A percentile compares a stretch with the other conserved stretches of the same genome.
Conservation (phyloP, 2,329 filamentous ascomycete species). For the Colletotrichum lindemuthianum region DNA sequence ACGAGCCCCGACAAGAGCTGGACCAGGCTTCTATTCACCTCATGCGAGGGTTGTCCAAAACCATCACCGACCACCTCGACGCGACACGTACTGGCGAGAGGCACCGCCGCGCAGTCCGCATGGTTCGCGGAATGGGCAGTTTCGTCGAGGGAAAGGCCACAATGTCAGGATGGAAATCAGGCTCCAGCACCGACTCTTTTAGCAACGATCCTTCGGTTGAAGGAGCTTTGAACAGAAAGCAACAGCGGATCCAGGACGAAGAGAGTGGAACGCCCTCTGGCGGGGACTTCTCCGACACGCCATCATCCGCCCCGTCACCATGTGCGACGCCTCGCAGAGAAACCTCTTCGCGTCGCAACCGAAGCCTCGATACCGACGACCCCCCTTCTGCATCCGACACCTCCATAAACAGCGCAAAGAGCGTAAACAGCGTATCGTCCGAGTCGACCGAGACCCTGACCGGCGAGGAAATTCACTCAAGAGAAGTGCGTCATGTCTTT, state of each 20-base stretch:
- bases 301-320: not conserved
- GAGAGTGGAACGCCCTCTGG: slow-evolving; percentile 40
- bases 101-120: slow-evolving; percentile 47
- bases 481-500: slow-evolving; percentile 45
- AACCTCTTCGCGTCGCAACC: not conserved
- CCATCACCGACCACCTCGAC: slow-evolving; percentile 51
- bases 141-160: slow-evolving; percentile 49
- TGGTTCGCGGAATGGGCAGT: slow-evolving; percentile 48
- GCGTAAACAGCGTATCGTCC: slow-evolving; percentile 40
- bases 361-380: too few relatives aligned
- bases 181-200: slow-evolving; percentile 17
- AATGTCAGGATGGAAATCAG: slow-evolving; percentile 40
- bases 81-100: slow-evolving; percentile 40
- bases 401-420: too few relatives aligned
- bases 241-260: slow-evolving; percentile 25
- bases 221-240: slow-evolving; percentile 33
- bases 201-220: slow-evolving; percentile 26
- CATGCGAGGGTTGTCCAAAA: slow-evolving; percentile 40
- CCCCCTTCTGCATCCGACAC: not conserved
- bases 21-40: slow-evolving; percentile 42
- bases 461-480: not conserved
- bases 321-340: not conserved
- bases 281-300: not conserved
- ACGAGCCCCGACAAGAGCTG: slow-evolving; percentile 41
- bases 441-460: slow-evolving; percentile 28